Evolutionary conservation across 768 basidiomycete species (phyloP), one percentile per base, ranked within the genome.

Genomic region (Xerocomellus chrysenteron): DNA sequence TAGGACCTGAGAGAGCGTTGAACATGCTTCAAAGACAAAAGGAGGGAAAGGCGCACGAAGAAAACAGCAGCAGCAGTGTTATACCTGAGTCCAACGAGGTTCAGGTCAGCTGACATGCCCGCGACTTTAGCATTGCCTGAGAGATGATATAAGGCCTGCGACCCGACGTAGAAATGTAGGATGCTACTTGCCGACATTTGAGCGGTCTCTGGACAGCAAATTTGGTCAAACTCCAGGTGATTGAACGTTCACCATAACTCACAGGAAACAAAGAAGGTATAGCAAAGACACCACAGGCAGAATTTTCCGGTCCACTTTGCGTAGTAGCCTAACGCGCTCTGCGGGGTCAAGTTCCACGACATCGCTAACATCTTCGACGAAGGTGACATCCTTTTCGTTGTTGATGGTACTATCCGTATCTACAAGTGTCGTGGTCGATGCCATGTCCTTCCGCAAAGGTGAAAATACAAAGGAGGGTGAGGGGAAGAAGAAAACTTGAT

Each of bases 221-320:
- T 6, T 28, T 3, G 16, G 26, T 61, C 28, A 49, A 36, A 47
- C 17, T 0, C n/a, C 21, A 14, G 24, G 32, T 14, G 3, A 26
- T 24, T 5, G 9, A 21, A 32, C 36, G 5, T 39, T 19, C 12
- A 35, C 32, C 6, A 13, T 9, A 26, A 73, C 78, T 71, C 57
- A 79, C 75, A 80, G 63, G 65, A 80, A 80, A 10, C 76, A 80
- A 47, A 78, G 68, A 42, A 80, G 66, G 56, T 78, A 80, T 6
- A 81, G 62, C 36, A 78, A 51, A 6, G 77, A 77, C 37, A 80
- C 73, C 46, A 79, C 70, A 5, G 79, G 78, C 40, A 81, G 59
- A 24, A 80, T 59, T 57, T 80, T 76, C 58, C 69, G 64, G 61
- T 80, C 79, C 24, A 80, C 60, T 63, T 80, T 80, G 35, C 77